These are phyloP conservation scores for Trichoderma sp. DNA, from an alignment of 2,329 filamentous ascomycete genomes.

Conservation along the genomic window DNA sequence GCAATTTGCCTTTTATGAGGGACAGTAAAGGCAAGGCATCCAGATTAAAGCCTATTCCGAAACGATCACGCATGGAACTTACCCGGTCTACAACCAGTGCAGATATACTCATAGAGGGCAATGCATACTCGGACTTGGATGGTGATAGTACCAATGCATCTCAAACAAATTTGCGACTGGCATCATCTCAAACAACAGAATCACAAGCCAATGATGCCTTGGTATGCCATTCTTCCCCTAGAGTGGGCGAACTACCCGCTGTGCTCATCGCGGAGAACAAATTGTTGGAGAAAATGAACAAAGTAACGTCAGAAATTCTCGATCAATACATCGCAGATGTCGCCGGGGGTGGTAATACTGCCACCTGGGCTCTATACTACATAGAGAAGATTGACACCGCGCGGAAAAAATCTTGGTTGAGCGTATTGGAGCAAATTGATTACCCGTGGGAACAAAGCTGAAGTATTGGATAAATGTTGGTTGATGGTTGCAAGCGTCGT, in stretches of 20 bases:
- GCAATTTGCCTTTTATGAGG: conserved; percentile 30
- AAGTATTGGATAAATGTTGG: not conserved
- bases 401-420: conserved; percentile 33
- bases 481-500: not conserved
- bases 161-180: not conserved
- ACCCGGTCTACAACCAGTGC: no score
- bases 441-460: not conserved
- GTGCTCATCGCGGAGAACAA: conserved; percentile 29
- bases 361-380: conserved; percentile 32
- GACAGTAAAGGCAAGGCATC: not conserved
- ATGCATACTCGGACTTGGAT: not conserved
- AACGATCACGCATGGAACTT: not conserved
- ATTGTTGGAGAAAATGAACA: conserved; percentile 27
- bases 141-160: not conserved
- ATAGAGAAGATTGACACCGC: conserved; percentile 27
- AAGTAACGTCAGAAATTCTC: conserved; percentile 28
- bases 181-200: not conserved
- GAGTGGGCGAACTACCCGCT: not conserved
- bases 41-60: not conserved
- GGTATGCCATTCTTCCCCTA: not conserved
- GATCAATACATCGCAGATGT: conserved; percentile 36
- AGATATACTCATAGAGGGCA: not conserved
- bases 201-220: not conserved
- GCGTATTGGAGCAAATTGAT: conserved; percentile 22
- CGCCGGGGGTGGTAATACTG: conserved; percentile 23